Base-by-base conservation (phyloP, 2,329 filamentous ascomycete species). In the Fusarium begoniae region DNA sequence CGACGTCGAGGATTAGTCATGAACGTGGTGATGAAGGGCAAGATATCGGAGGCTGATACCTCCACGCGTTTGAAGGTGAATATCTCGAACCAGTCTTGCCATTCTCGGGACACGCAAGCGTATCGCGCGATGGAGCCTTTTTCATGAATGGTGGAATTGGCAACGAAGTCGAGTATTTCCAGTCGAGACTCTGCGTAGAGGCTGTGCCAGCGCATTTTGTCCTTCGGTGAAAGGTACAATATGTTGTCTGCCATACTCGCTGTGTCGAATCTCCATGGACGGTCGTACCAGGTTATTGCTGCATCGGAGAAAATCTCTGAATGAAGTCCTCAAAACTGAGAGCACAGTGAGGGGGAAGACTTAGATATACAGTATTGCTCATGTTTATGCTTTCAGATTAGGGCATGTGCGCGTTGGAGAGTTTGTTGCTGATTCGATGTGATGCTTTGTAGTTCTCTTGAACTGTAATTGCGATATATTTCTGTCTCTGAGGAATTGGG, bases 151-250 rank as follows among this genome's bases (percentile, higher is more conserved):
- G 30, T 53, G 2, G 48, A 37, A 11, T 37, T 20, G 13, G 15
- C 30, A 10, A 53, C 17, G 3, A 37, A 37, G 6, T 53, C 30
- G 9, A 53, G 30, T 15, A 53, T 53, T 8, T 53, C n/a, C 1
- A 53, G 30, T 37, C 48, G 30, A 24, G 18, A 13, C 11, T 24
- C 48, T 5, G 5, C 13, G 17, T 35, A 53, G 4, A 53, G 30
- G 5, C 12, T 26, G 17, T 53, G 3, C 48, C 48, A 53, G 13
- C 12, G 12, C 17, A 53, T 37, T 24, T 20, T 53, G 8, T 4
- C 5, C 13, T 2, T 0, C 0, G 13, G 1, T 15, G 9, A n/a
- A 5, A 4, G 20, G 30, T 24, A 4, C 9, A 35, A 6, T 51
- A 6, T 11, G 6, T 11, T 24, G 1, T 24, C 15, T 20, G 12